Evolutionary conservation across 257 asterid genomes (phyloP).

Genomic region (Anisodus acutangulus): DNA sequence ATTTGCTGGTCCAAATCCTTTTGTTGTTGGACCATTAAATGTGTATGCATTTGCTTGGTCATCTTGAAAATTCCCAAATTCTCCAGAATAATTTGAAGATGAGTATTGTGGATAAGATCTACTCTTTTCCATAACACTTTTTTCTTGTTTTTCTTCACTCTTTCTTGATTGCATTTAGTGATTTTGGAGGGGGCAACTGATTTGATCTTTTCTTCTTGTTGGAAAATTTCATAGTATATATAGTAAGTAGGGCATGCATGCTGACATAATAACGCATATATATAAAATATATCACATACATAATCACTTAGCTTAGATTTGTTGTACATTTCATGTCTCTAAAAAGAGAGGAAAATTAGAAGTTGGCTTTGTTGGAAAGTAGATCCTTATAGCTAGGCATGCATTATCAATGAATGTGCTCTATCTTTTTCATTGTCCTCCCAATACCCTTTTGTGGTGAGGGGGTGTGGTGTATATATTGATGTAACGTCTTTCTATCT

Average conservation of each 20-base stretch:
- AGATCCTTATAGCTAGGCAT: constrained; percentile 21
- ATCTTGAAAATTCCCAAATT: constrained; percentile 39
- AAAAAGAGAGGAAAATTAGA: neutral
- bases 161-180: neutral
- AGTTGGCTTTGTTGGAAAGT: constrained; percentile 26
- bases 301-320: neutral
- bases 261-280: neutral
- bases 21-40: constrained; percentile 62
- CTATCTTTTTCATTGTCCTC: constrained; percentile 2
- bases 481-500: neutral
- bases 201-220: neutral
- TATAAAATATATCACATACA: neutral
- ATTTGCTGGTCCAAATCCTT: constrained; percentile 43
- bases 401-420: constrained; percentile 18
- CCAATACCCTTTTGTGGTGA: neutral
- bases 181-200: neutral
- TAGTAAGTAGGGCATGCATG: constrained; percentile 25
- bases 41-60: constrained; percentile 44
- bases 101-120: constrained; percentile 59
- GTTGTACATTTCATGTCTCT: neutral
- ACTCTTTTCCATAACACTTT: constrained; percentile 66
- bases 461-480: neutral
- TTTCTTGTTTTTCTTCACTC: neutral
- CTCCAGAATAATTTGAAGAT: constrained; percentile 42
- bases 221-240: neutral